Base-by-base conservation (phyloP, 768 basidiomycete genomes). In the Collybia sordida region DNA sequence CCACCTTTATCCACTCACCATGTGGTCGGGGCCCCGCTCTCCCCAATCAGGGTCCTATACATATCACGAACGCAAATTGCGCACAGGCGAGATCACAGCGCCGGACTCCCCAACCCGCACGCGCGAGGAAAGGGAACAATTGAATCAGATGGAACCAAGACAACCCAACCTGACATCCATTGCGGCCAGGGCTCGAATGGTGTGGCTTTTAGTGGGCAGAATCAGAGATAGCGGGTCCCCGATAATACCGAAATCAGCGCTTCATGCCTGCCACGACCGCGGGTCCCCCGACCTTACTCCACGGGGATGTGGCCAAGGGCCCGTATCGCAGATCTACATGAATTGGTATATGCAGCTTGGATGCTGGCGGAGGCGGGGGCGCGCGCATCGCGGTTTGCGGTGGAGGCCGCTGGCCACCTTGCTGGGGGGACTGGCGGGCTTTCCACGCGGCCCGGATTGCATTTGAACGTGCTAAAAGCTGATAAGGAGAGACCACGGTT, bases 211-310 rank as follows among this genome's bases (percentile, higher is more conserved):
- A 14, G 35, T 45, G 24, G 8, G 34, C 15, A 21, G 18, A 37
- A 39, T 15, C 25, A 38, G 21, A 24, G n/a, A 27, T 27, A 35
- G 54, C 39, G 50, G 53, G 45, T 47, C 9, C 24, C 23, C 17
- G 23, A n/a, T 21, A 15, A 17, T n/a, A 42, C 17, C 22, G 23
- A 37, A 15, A 42, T 79, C 72, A 89, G 59, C 88, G 77, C 55
- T 81, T 77, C 80, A 90, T 80, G 28, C 89, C 89, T 27, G 77
- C 75, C 45, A 88, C 67, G 17, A 72, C 59, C 27, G 67, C 44
- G 1, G 89, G 89, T 5, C 89, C 89, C 15, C 80, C 72, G 28
- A 86, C 89, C 66, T 83, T 89, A 67, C 89, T 90, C 82, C 81
- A 88, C 5, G 65, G 80, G 31, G 87, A 84, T 17, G 66, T 53